Base-by-base conservation (phyloP, 805 yeast species). In the Yarrowia keelungensis region DNA sequence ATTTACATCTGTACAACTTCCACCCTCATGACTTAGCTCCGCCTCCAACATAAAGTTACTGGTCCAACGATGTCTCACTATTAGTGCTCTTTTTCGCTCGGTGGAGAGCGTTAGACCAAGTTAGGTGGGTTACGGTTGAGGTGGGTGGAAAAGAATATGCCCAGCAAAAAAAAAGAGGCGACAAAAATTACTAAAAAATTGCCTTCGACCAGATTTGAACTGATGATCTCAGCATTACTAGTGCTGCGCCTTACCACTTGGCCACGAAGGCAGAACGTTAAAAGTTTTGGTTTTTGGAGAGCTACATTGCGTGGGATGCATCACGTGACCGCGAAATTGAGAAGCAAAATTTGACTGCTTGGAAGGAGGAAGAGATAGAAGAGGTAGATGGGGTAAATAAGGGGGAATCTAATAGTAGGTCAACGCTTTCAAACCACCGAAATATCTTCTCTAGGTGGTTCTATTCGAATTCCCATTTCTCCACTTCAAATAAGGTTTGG, bases 171-270 rank as follows among this genome's bases (percentile, higher is more conserved):
- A 26, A 26, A 26, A 26, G 32, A 26, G 4, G 32, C 32, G 39
- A 11, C 39, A 39, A 54, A n/a, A n/a, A 14, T n/a, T 7, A 35
- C 7, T 3, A 59, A 62, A 62, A 38, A 19, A 9, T 3, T 62
- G 67, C 67, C 69, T 66, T 66, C 67, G 64, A 58, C 69, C 69
- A 58, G 67, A 51, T 54, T 66, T 66, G 69, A 66, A 62, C 67
- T 62, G 67, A 62, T 49, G 67, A 62, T 62, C 67, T 62, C 67
- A 11, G 67, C 67, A 62, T 62, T 62, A 62, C 67, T 62, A 62
- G 67, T 62, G 67, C 67, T 11, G 67, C 67, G 67, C 67, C 67
- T 62, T 62, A 62, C 67, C 67, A 62, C 67, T 62, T 62, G 67
- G 67, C 67, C 67, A 62, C 67, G 67, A 51, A 66, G 69, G 67